These are phyloP conservation scores for Erysimum cheiranthoides DNA, from an alignment of 345 rosid genomes.

Conservation along the genomic window DNA sequence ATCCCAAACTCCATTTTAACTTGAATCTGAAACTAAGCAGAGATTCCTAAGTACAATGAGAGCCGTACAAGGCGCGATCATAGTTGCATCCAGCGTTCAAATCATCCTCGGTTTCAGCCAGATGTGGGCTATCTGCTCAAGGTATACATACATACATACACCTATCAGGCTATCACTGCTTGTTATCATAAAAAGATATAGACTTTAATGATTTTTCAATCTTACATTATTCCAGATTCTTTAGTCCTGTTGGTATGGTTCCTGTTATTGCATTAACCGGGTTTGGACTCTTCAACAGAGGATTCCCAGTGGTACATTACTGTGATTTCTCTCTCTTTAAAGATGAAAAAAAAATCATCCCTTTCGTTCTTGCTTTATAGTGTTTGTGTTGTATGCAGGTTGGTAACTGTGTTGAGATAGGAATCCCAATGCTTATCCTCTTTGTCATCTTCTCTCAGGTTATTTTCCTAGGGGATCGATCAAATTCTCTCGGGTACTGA, in stretches of 20 bases:
- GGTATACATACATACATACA: slow-evolving; percentile 53
- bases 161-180: no score
- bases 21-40: slow-evolving; percentile 42
- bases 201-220: not conserved
- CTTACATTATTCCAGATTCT: slow-evolving; percentile 66
- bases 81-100: slow-evolving; percentile 94
- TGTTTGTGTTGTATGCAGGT: slow-evolving; percentile 53
- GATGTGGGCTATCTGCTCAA: slow-evolving; percentile 93
- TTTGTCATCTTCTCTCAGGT: slow-evolving; percentile 92
- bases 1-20: not conserved
- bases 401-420: slow-evolving; percentile 88
- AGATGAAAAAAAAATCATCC: not conserved
- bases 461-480: slow-evolving; percentile 6
- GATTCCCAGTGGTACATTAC: slow-evolving; percentile 89
- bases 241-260: slow-evolving; percentile 98
- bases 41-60: slow-evolving; percentile 92
- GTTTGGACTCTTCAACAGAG: slow-evolving; percentile 95
- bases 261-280: slow-evolving; percentile 93
- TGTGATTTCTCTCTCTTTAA: slow-evolving; percentile 11
- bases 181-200: slow-evolving; percentile 14
- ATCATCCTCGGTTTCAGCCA: slow-evolving; percentile 95
- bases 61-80: slow-evolving; percentile 97
- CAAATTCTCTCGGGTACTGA: not conserved
- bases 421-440: slow-evolving; percentile 88
- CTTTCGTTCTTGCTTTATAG: slow-evolving; percentile 6